Evolutionary conservation across 2,329 filamentous ascomycete species (phyloP), one percentile per base, ranked within the genome.

Genomic region (Penicillium sp.): DNA sequence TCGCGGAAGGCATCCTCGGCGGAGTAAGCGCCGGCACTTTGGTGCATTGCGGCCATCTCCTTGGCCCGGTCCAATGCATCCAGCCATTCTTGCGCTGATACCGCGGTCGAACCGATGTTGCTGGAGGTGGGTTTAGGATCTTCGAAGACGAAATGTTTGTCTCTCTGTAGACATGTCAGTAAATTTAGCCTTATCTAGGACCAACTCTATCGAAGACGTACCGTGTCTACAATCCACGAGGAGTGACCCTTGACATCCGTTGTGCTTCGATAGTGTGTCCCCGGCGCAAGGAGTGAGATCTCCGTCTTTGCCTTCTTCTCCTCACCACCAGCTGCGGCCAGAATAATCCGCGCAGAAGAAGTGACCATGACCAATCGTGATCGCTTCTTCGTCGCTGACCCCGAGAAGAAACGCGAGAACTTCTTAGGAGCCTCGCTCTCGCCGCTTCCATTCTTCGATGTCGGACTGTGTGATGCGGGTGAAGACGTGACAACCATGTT

Each of bases 301-400:
- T 99, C 95, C 69, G 91, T 85, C 74, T 99, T 99, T 22, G 92
- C 85, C 75, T 95, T 93, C 79, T 99, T 99, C 73, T 98, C 94
- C 64, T 96, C 95, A 0, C 94, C 95, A 6, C 94, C 93, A 24
- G 93, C 89, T 5, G 95, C 91, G 13, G 92, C 94, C 70, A 99
- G 83, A 50, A 99, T 88, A 54, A 99, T 89, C 44, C 95, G 88
- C 16, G 90, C 95, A 67, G 90, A 92, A 1, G 92, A 96, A 2
- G 95, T 99, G 55, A 99, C 87, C 88, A 99, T 93, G 6, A 99
- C 95, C 55, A 99, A 81, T 49, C 95, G 85, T 73, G 96, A 92
- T 64, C 93, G 85, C 78, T 96, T 97, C 80, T 98, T 99, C 9
- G 90, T 90, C 10, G 90, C 91, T 70, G 88, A 93, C 54, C 92